Evolutionary conservation across 1,284 basidiomycete genomes (phyloP).

Genomic region (Xanthoconium separans): DNA sequence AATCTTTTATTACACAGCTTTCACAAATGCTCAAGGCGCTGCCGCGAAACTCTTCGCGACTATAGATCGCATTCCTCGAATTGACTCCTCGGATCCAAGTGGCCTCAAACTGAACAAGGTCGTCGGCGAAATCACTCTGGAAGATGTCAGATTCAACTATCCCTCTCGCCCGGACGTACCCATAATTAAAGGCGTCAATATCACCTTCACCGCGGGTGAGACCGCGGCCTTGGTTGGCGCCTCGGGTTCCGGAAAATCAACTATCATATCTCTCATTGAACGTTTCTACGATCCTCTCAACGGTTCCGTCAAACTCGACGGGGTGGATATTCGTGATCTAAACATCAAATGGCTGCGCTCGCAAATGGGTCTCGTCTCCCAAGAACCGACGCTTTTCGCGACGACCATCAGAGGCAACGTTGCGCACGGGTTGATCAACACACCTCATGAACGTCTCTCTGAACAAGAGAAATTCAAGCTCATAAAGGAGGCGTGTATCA

Average conservation of each 20-base stretch:
- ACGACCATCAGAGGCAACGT: slow-evolving; percentile 80
- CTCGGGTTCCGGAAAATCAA: slow-evolving; percentile 88
- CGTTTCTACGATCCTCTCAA: slow-evolving; percentile 85
- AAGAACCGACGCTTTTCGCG: slow-evolving; percentile 88
- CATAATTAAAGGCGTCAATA: slow-evolving; percentile 73
- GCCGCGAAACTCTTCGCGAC: slow-evolving; percentile 91
- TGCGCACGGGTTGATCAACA: slow-evolving; percentile 87
- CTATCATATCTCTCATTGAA: slow-evolving; percentile 75
- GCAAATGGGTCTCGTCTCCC: slow-evolving; percentile 88
- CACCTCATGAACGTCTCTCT: slow-evolving; percentile 61
- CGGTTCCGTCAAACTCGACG: slow-evolving; percentile 79
- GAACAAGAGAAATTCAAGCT: slow-evolving; percentile 77
- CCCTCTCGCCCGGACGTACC: slow-evolving; percentile 85
- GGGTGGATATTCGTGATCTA: slow-evolving; percentile 70
- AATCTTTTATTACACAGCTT: slow-evolving; percentile 42
- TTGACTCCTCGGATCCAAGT: slow-evolving; percentile 74
- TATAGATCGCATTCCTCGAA: slow-evolving; percentile 83
- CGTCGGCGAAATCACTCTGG: slow-evolving; percentile 73
- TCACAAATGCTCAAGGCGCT: slow-evolving; percentile 82
- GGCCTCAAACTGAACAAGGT: slow-evolving; percentile 77
- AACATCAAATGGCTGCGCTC: slow-evolving; percentile 88
- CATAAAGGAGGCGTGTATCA: slow-evolving; percentile 84
- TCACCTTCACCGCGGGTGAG: slow-evolving; percentile 73
- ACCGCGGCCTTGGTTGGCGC: slow-evolving; percentile 89
- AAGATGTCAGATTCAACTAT: slow-evolving; percentile 85